Base-by-base conservation (phyloP, 1,284 basidiomycete species). In the Heterobasidion occidentale region DNA sequence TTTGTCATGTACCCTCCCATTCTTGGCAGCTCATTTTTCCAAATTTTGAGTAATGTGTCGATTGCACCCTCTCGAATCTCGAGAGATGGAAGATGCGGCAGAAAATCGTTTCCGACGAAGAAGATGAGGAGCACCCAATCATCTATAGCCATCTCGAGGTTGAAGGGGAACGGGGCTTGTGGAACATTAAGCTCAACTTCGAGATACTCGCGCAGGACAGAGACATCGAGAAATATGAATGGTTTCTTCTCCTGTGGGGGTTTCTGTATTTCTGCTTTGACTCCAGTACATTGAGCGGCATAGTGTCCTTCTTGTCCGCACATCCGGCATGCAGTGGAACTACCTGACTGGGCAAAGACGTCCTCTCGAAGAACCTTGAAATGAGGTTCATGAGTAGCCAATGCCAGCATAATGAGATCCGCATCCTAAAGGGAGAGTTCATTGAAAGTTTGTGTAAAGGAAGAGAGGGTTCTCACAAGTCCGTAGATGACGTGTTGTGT, bases 61-160 rank as follows among this genome's bases (percentile, higher is more conserved):
- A 99, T 98, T 35, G 96, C 97, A 57, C 96, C 97, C 76, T 99
- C 97, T 65, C 97, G 85, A 69, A 99, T 99, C 78, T 99, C 97
- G 76, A 99, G 84, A 58, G 90, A 93, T 20, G 97, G 97, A 59
- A 99, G 78, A 75, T 99, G 97, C 15, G 97, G 97, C 67, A 99
- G 79, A 78, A 99, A 99, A 76, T 99, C 97, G 77, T 99, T 99
- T 65, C 97, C 97, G 67, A 99, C 96, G 72, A 99, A 98, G 83
- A 99, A 98, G 67, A 98, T 98, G 66, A 99, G 80, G 69, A 99
- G 87, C 65, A 99, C 93, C 96, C 97, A 99, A 71, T 99, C 97
- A 80, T 99, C 97, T 71, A 99, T 93, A 42, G 97, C 95, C 70
- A 91, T 87, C 73, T 99, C 97, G 68, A 97, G 78, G 67, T 94